Percentiles rank a stretch among this genome's conserved stretches.
phyloP scores from a whole-genome alignment of 2,329 filamentous ascomycete species.

The Venturia effusa region DNA sequence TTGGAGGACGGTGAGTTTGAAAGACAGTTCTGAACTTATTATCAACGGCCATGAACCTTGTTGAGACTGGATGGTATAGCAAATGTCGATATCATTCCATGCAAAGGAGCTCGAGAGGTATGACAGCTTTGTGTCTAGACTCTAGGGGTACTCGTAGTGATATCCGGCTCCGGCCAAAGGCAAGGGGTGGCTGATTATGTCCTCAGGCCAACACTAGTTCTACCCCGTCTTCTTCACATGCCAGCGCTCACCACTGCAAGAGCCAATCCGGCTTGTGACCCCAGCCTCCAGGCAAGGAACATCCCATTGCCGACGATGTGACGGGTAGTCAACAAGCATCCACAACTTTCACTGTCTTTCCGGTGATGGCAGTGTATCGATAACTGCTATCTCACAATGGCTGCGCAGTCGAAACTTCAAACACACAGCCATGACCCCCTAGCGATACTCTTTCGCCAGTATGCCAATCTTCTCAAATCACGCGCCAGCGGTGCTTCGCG shows the following conservation, averaged over 20 bases:
- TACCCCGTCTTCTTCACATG: neutral
- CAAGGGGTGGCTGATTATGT: no score
- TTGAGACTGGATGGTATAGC: neutral
- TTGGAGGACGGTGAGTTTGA: neutral
- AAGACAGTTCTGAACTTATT: no score
- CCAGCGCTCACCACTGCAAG: no score
- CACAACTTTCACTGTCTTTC: neutral
- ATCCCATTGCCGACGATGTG: neutral
- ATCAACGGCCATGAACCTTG: no score
- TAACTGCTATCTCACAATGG: conserved; percentile 46
- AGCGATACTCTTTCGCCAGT: conserved; percentile 35
- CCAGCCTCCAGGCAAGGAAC: neutral
- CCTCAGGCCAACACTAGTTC: neutral
- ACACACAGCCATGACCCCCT: conserved; percentile 35
- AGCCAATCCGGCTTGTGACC: neutral
- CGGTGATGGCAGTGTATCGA: neutral
- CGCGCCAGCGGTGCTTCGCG: conserved; percentile 55
- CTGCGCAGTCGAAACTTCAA: conserved; percentile 63
- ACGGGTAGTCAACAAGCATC: neutral
- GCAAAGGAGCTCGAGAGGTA: neutral
- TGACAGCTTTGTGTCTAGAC: neutral
- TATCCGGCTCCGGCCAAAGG: no score
- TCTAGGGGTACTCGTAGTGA: no score
- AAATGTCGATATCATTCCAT: neutral
- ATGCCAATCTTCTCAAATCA: conserved; percentile 37